phyloP scores from a whole-genome alignment of 768 basidiomycete species.

The Trichaptum fuscoviolaceum region DNA sequence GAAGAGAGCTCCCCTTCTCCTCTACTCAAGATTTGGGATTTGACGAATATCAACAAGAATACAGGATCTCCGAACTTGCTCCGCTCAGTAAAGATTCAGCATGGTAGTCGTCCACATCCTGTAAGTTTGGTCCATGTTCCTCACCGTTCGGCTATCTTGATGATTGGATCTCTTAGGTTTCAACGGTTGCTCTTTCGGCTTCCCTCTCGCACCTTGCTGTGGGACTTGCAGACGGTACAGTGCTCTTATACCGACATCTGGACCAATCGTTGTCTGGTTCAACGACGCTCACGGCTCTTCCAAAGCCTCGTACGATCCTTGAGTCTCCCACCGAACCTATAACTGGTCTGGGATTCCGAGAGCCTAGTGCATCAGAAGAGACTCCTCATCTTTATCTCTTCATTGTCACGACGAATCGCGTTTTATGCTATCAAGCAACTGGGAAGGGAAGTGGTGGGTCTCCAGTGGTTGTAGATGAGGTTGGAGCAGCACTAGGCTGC shows the following conservation, averaged over 20 bases:
- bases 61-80: slow-evolving; percentile 57
- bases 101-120: slow-evolving; percentile 73
- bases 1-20: slow-evolving; percentile 64
- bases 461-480: slow-evolving; percentile 74
- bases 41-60: slow-evolving; percentile 65
- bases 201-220: slow-evolving; percentile 82
- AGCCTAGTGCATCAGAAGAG: slow-evolving; percentile 36
- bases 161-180: slow-evolving; percentile 42
- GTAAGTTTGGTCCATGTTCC: slow-evolving; percentile 31
- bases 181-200: slow-evolving; percentile 73
- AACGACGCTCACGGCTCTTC: slow-evolving; percentile 64
- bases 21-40: slow-evolving; percentile 85
- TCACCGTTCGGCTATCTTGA: slow-evolving; percentile 5
- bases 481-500: slow-evolving; percentile 81
- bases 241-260: slow-evolving; percentile 85
- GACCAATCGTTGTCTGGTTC: slow-evolving; percentile 79
- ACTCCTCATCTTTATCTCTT: slow-evolving; percentile 57
- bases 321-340: slow-evolving; percentile 86
- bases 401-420: slow-evolving; percentile 83
- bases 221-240: slow-evolving; percentile 92
- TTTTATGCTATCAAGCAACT: slow-evolving; percentile 69
- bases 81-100: slow-evolving; percentile 72
- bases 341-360: slow-evolving; percentile 86
- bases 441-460: slow-evolving; percentile 64
- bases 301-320: slow-evolving; percentile 79